Conservation (phyloP, 495 filamentous ascomycete genomes). For the Penicillium paradoxum region DNA sequence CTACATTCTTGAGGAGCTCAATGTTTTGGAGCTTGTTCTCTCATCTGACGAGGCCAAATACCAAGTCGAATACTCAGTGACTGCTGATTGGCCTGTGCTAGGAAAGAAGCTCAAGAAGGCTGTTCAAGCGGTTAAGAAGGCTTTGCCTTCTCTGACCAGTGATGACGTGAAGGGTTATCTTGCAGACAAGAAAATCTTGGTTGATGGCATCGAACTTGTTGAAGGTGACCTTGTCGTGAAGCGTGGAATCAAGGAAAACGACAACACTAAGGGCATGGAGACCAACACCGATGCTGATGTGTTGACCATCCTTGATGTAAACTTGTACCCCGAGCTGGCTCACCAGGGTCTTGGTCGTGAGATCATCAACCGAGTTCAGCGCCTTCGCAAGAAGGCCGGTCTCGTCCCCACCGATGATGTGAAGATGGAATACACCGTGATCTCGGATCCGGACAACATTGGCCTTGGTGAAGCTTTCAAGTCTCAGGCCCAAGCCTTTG, state of each 20-base stretch:
- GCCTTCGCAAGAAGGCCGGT: slow-evolving; percentile 76
- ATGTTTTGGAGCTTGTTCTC: slow-evolving; percentile 78
- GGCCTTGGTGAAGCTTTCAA: slow-evolving; percentile 72
- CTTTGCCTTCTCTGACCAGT: slow-evolving; percentile 71
- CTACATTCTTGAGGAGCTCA: slow-evolving; percentile 88
- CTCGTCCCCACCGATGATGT: slow-evolving; percentile 78
- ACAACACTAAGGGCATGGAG: slow-evolving; percentile 65
- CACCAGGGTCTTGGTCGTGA: slow-evolving; percentile 75
- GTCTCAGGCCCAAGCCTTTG: slow-evolving; percentile 60
- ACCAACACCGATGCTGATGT: slow-evolving; percentile 81
- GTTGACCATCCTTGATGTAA: slow-evolving; percentile 73
- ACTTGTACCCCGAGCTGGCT: slow-evolving; percentile 66
- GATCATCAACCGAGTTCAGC: slow-evolving; percentile 78
- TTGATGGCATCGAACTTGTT: slow-evolving; percentile 77
- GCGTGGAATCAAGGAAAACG: slow-evolving; percentile 67
- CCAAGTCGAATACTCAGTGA: slow-evolving; percentile 82
- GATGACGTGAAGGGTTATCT: slow-evolving; percentile 74
- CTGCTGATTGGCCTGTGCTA: slow-evolving; percentile 87
- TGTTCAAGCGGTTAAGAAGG: slow-evolving; percentile 82
- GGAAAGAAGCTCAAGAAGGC: slow-evolving; percentile 98
- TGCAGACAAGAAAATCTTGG: slow-evolving; percentile 60
- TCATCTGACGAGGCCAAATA: slow-evolving; percentile 85
- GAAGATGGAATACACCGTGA: slow-evolving; percentile 74
- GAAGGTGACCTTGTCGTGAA: slow-evolving; percentile 81
- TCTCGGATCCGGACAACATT: slow-evolving; percentile 70